Percentiles rank a stretch among this genome's conserved stretches.
Evolutionary conservation across 2,329 filamentous ascomycete species (phyloP).

Genomic region (Colletotrichum sp.): DNA sequence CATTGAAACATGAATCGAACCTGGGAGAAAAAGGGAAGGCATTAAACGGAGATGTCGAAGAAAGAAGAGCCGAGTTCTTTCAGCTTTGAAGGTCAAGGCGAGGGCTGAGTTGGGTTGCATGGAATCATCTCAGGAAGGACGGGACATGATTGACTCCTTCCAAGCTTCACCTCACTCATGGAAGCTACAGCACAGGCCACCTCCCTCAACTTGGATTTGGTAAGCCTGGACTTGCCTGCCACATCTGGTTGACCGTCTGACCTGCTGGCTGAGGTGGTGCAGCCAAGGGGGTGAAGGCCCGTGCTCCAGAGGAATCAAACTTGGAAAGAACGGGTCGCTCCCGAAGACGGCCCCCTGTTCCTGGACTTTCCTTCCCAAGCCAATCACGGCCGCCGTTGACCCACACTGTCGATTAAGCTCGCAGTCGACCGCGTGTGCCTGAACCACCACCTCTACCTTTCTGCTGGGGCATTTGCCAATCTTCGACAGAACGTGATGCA

Average conservation of each 20-base stretch:
- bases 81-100: conserved; percentile 5
- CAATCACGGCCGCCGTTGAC: conserved; percentile 7
- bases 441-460: background rate
- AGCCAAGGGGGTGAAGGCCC: background rate
- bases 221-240: background rate
- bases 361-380: background rate
- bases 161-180: background rate
- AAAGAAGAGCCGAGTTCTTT: background rate
- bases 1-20: background rate
- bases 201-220: background rate
- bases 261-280: background rate
- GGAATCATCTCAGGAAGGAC: background rate
- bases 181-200: background rate
- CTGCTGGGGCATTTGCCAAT: background rate
- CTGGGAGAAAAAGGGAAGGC: background rate
- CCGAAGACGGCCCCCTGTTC: conserved; percentile 7
- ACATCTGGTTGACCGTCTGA: background rate
- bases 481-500: background rate
- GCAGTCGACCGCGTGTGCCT: conserved; percentile 13
- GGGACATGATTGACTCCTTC: background rate
- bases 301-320: conserved; percentile 3
- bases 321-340: conserved; percentile 20
- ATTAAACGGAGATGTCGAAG: background rate
- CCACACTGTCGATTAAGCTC: conserved; percentile 17
- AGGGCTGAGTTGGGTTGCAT: background rate